Evolutionary conservation across 2,329 filamentous ascomycete species (phyloP).

Genomic region (Alternaria novae-zelandiae): DNA sequence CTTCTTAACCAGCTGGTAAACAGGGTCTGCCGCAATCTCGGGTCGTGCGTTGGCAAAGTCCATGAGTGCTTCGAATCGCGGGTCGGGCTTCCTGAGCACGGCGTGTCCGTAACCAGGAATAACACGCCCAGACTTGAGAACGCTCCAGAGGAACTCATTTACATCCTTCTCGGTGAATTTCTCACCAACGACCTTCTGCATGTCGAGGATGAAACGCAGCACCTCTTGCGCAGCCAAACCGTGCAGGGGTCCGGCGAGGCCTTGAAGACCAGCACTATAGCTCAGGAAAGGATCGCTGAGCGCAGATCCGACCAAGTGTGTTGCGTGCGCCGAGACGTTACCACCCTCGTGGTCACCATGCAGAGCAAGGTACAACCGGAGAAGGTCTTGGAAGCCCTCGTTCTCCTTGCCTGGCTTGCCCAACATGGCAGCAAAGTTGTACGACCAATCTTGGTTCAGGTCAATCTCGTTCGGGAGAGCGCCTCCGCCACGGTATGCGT

Average conservation of each 20-base stretch:
- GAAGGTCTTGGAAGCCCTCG: slow-evolving; percentile 92
- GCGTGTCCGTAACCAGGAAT: slow-evolving; percentile 96
- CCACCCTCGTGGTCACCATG: slow-evolving; percentile 98
- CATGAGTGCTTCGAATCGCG: slow-evolving; percentile 95
- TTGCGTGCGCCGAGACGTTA: slow-evolving; percentile 94
- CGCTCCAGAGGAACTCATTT: slow-evolving; percentile 87
- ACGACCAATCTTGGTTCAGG: slow-evolving; percentile 89
- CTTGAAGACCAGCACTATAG: slow-evolving; percentile 94
- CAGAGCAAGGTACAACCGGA: slow-evolving; percentile 91
- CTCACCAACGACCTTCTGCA: slow-evolving; percentile 85
- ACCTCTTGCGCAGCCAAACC: slow-evolving; percentile 96
- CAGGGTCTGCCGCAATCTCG: slow-evolving; percentile 83
- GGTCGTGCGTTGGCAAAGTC: slow-evolving; percentile 87
- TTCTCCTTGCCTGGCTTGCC: slow-evolving; percentile 88
- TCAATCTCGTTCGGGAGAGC: slow-evolving; percentile 79
- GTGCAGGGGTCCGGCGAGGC: slow-evolving; percentile 91
- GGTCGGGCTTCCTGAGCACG: slow-evolving; percentile 94
- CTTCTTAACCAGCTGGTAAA: slow-evolving; percentile 92
- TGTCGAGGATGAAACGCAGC: slow-evolving; percentile 93
- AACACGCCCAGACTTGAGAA: slow-evolving; percentile 90
- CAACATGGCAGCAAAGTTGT: slow-evolving; percentile 97
- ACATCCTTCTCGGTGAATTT: slow-evolving; percentile 82
- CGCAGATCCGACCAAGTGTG: slow-evolving; percentile 92
- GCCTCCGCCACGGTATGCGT: slow-evolving; percentile 77
- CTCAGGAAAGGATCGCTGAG: slow-evolving; percentile 94